A percentile compares a stretch with the other conserved stretches of the same genome.
Evolutionary conservation across 768 basidiomycete species (phyloP).

Genomic region (Clavulina sp.): DNA sequence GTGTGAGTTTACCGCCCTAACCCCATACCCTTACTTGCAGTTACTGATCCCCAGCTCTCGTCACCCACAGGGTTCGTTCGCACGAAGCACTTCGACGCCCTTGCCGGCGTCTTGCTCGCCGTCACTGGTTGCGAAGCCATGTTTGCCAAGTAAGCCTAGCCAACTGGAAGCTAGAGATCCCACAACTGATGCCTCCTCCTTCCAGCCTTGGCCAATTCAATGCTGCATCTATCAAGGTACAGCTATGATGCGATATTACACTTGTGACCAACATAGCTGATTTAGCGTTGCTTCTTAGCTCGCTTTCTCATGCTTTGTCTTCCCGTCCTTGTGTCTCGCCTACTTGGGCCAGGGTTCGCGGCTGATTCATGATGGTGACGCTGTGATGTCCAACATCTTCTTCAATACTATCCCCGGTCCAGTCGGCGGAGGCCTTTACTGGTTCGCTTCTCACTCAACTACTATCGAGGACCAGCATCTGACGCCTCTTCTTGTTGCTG

Average conservation of each 20-base stretch:
- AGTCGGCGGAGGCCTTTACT: constrained; percentile 36
- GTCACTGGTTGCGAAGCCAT: constrained; percentile 56
- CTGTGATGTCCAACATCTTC: constrained; percentile 38
- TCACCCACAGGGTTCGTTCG: constrained; percentile 43
- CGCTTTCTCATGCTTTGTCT: constrained; percentile 36
- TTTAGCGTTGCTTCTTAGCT: constrained; percentile 18
- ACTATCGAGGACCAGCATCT: not conserved
- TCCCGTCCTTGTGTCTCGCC: constrained; percentile 41
- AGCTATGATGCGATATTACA: constrained; percentile 2
- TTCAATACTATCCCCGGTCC: constrained; percentile 47
- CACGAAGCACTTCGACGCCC: constrained; percentile 39
- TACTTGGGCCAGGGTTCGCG: constrained; percentile 60
- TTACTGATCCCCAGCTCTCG: no score
- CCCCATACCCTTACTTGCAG: constrained; percentile 3
- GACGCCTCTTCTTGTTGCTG: not conserved
- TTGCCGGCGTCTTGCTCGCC: constrained; percentile 45
- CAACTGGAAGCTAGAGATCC: not conserved
- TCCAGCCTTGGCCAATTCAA: constrained; percentile 51
- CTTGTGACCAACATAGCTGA: not conserved
- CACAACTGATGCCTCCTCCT: not conserved
- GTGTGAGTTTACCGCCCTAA: constrained; percentile 23
- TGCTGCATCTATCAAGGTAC: constrained; percentile 35
- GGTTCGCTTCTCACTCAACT: constrained; percentile 21
- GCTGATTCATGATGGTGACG: constrained; percentile 33
- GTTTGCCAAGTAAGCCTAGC: constrained; percentile 38